These are phyloP conservation scores for Pleurotus djamor DNA, from an alignment of 768 basidiomycete species.

Conservation along the genomic window DNA sequence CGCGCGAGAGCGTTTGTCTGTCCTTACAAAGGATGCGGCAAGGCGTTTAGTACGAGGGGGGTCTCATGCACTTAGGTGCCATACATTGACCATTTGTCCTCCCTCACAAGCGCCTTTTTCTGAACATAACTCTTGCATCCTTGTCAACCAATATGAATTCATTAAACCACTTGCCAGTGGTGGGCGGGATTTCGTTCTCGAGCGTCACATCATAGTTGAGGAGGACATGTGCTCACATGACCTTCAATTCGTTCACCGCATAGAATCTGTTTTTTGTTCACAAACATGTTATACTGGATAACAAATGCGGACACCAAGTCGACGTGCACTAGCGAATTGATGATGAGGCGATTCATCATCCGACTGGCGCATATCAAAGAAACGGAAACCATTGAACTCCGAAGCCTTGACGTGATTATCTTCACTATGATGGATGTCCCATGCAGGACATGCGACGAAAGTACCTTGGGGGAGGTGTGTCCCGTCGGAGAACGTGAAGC, in stretches of 20 bases:
- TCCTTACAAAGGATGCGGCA: too few species aligned
- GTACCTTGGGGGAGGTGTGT: constrained; percentile 6
- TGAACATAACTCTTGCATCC: not conserved
- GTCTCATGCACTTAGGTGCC: too few species aligned
- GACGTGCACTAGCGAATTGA: constrained; percentile 26
- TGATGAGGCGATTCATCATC: constrained; percentile 29
- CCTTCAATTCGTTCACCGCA: constrained; percentile 41
- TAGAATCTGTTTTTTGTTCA: constrained; percentile 30
- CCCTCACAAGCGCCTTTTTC: not conserved
- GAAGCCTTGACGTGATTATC: constrained; percentile 38
- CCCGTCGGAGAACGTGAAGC: constrained; percentile 23
- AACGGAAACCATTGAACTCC: constrained; percentile 47
- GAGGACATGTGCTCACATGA: constrained; percentile 34
- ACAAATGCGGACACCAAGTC: too few species aligned
- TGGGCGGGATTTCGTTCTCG: constrained; percentile 11
- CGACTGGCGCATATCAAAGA: constrained; percentile 31
- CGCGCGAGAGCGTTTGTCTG: too few species aligned
- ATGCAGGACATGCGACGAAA: constrained; percentile 18
- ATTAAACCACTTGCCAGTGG: not conserved
- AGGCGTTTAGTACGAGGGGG: too few species aligned
- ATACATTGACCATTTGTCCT: too few species aligned
- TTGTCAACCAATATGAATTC: not conserved
- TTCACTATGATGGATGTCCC: constrained; percentile 17
- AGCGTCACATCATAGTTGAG: constrained; percentile 38
- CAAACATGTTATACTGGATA: constrained; percentile 8